Evolutionary conservation across 805 yeast genomes (phyloP), one percentile per base, ranked within the genome.

Genomic region (Dipodascus geniculatus): DNA sequence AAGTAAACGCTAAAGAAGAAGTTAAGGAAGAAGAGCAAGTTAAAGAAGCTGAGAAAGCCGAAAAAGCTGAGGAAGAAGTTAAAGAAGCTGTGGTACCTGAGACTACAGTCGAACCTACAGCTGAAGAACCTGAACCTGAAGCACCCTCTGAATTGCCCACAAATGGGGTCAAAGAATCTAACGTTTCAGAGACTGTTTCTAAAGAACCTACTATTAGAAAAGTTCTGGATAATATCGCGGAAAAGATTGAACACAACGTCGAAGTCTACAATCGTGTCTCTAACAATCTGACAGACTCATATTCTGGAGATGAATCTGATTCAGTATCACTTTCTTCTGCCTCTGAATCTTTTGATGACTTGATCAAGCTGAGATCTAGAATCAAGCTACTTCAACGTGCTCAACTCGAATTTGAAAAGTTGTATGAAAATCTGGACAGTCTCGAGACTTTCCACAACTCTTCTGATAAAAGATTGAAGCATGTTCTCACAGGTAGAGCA

Each of bases 361-460:
- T 23, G 4, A 47, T 23, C 28, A 22, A 20, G 28, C 9, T 58
- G 48, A 48, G 50, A 9, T 62, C 65, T n/a, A 52, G 63, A 24
- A 56, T 62, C 51, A 61, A 60, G 56, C 58, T 62, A n/a, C 54
- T 62, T 35, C 63, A 60, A 51, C 59, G 54, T 50, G 53, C 63
- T 19, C 64, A 61, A 56, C 50, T 60, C 19, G 56, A 58, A 48
- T 57, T 62, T 3, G 65, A 62, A 50, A 52, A 60, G 52, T 42
- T 59, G 44, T 60, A 59, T 49, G 60, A 59, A 16, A 53, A 58
- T 44, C 61, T 62, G 1, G 65, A 62, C 49, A 48, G 52, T 3
- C 24, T 48, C 16, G 33, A 44, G 2, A 50, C 50, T 14, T 48
- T 54, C 1, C 35, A 49, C 19, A 23, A 47, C 19, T 4, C 24